Evolutionary conservation across 225 moss, liverwort and hornwort genomes (phyloP).

Genomic region (Neckera pumila): DNA sequence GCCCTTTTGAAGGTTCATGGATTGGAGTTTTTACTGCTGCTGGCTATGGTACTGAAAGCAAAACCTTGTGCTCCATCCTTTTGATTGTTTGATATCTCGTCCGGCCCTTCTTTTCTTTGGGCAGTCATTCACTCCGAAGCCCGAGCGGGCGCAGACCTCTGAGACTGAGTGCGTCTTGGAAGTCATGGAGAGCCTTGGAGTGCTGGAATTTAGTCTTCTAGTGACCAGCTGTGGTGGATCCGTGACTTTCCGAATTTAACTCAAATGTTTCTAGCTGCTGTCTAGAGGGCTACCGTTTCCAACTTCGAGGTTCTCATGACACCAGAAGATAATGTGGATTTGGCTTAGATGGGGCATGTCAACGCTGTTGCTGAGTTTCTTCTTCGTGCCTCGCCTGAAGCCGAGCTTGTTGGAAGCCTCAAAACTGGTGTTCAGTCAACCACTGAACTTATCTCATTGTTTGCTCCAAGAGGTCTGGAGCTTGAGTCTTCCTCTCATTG

Average conservation of each 20-base stretch:
- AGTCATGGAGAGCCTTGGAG: slow-evolving; percentile 34
- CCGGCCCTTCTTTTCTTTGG: slow-evolving; percentile 5
- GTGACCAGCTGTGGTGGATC: slow-evolving; percentile 57
- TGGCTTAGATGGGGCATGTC: slow-evolving; percentile 15
- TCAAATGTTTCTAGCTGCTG: slow-evolving; percentile 40
- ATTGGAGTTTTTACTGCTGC: not conserved
- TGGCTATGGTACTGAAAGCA: not conserved
- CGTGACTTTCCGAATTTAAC: slow-evolving; percentile 48
- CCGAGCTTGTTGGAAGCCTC: not conserved
- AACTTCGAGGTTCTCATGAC: slow-evolving; percentile 43
- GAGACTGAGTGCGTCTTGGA: slow-evolving; percentile 8
- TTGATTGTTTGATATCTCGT: slow-evolving; percentile 6
- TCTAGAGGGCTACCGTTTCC: slow-evolving; percentile 44
- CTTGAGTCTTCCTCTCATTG: not conserved
- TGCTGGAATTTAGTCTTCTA: slow-evolving; percentile 30
- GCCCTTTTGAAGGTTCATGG: slow-evolving; percentile 5
- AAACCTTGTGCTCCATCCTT: not conserved
- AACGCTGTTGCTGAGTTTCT: not conserved
- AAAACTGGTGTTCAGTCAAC: not conserved
- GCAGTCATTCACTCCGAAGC: not conserved
- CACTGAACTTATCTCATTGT: not conserved
- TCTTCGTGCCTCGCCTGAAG: not conserved
- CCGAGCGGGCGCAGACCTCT: not conserved
- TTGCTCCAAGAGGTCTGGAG: not conserved
- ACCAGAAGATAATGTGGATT: not conserved